These are phyloP conservation scores for Yueomyces sp. DNA, from an alignment of 1,139 yeast genomes.

Conservation along the genomic window DNA sequence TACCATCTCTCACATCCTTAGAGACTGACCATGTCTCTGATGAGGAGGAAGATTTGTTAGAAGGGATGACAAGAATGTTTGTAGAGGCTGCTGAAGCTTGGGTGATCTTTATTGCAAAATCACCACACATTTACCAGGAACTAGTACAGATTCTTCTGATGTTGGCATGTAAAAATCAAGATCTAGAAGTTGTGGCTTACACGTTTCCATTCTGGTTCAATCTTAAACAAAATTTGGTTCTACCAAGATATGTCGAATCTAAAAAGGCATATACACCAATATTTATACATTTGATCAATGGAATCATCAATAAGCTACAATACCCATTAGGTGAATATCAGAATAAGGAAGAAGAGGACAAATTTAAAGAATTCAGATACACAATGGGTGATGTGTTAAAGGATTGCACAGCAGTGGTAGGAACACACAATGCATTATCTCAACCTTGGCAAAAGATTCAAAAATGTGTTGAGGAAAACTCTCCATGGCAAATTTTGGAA, in stretches of 20 bases:
- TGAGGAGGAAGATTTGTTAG: slow-evolving; percentile 33
- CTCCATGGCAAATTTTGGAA: slow-evolving; percentile 84
- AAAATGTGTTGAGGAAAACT: slow-evolving; percentile 1
- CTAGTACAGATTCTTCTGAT: slow-evolving; percentile 59
- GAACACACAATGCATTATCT: slow-evolving; percentile 53
- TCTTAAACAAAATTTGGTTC: slow-evolving; percentile 56
- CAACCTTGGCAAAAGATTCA: slow-evolving; percentile 25
- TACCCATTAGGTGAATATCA: slow-evolving; percentile 47
- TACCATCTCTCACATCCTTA: slow-evolving; percentile 11
- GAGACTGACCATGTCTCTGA: slow-evolving; percentile 4
- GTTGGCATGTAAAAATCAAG: slow-evolving; percentile 30
- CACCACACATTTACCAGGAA: slow-evolving; percentile 58
- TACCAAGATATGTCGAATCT: slow-evolving; percentile 52
- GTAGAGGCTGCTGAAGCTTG: slow-evolving; percentile 94
- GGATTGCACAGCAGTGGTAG: slow-evolving; percentile 86
- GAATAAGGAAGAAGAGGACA: slow-evolving; percentile 67
- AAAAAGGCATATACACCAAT: slow-evolving; percentile 43
- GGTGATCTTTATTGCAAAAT: slow-evolving; percentile 75
- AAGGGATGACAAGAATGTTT: slow-evolving; percentile 63
- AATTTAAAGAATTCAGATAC: slow-evolving; percentile 84
- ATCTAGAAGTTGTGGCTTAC: slow-evolving; percentile 78
- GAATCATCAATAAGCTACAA: slow-evolving; percentile 59
- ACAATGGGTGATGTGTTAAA: slow-evolving; percentile 95
- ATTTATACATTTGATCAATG: slow-evolving; percentile 50
- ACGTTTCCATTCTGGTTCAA: slow-evolving; percentile 90